Base-by-base conservation (phyloP, 176 grass and related monocot species). In the Cenchrus purpureus region DNA sequence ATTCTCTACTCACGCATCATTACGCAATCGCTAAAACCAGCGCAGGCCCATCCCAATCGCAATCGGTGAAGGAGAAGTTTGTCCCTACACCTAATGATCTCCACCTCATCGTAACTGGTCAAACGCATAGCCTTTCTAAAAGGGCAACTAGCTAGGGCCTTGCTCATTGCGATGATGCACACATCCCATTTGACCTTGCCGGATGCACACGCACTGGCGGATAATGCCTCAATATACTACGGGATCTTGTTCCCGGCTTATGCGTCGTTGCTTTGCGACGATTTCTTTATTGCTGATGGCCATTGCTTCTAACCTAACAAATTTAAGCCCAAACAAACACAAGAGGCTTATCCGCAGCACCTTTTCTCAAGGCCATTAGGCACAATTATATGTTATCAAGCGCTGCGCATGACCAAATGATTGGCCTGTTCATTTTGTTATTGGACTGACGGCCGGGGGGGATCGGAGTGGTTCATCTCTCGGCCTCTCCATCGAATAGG, bases 361-460 rank as follows among this genome's bases (percentile, higher is more conserved):
- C 85, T 91, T 91, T 91, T 87, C 62, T 63, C 14, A 74, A 58
- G 68, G 84, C 65, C 60, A 79, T 79, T 75, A 69, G 75, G 44
- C 68, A 53, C 44, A 87, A 70, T 90, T 79, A 45, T 59, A 83
- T 63, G 79, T 87, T 87, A 80, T 87, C 76, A 37, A 37, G 6
- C 59, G 64, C 85, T 87, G 87, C 84, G 43, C 55, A 65, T 80
- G 85, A 70, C 89, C 81, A 87, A 91, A 91, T 91, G 89, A 87
- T 91, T 91, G 86, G 48, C 55, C 81, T 70, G 7, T 57, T 57
- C 81, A 42, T 84, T 84, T 76, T 80, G 55, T 50, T 87, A 65
- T 81, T 70, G 69, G n/a, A 16, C 53, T 83, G 31, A 61, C 75
- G 89, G 37, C 37, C 37, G 37, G 81, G 37, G 63, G 31, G 2